Conservation (phyloP, 139 green algal genomes). For the Chlamydomonas urium region DNA sequence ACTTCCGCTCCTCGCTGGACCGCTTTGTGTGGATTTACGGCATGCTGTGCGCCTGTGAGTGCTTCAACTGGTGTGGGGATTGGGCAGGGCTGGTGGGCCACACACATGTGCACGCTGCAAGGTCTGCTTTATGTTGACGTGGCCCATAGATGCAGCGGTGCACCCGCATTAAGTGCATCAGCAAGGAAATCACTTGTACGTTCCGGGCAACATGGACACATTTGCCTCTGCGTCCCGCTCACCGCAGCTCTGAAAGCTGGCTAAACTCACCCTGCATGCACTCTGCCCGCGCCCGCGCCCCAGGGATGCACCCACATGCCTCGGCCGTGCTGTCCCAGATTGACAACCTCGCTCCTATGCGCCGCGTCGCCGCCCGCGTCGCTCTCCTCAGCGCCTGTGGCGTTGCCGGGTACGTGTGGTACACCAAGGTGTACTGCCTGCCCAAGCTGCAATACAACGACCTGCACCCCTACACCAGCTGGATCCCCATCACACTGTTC, state of each 20-base stretch:
- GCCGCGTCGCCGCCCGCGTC: conserved; percentile 25
- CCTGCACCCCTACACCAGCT: conserved; percentile 94
- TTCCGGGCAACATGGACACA: no score
- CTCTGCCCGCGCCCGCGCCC: no score
- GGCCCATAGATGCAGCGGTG: no score
- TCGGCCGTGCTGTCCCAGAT: conserved; percentile 45
- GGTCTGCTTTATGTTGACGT: no score
- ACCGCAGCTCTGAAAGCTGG: no score
- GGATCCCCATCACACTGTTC: conserved; percentile 91
- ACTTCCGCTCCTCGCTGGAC: conserved; percentile 89
- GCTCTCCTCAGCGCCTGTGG: conserved; percentile 26
- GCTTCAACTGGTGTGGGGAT: no score
- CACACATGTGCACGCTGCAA: no score
- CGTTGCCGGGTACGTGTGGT: conserved; percentile 26
- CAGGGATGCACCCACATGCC: conserved; percentile 1
- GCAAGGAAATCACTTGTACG: no score
- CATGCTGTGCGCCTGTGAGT: conserved; percentile 93
- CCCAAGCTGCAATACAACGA: conserved; percentile 91
- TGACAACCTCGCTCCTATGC: conserved; percentile 41
- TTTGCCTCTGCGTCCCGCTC: no score
- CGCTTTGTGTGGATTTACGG: conserved; percentile 95
- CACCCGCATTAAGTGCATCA: background rate
- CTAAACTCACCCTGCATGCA: no score
- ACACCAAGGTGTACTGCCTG: conserved; percentile 56
- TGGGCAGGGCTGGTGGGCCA: no score